These are phyloP conservation scores for Fimicolochytrium jonesii DNA, from an alignment of 192 early-diverging fungal genomes.

Conservation along the genomic window DNA sequence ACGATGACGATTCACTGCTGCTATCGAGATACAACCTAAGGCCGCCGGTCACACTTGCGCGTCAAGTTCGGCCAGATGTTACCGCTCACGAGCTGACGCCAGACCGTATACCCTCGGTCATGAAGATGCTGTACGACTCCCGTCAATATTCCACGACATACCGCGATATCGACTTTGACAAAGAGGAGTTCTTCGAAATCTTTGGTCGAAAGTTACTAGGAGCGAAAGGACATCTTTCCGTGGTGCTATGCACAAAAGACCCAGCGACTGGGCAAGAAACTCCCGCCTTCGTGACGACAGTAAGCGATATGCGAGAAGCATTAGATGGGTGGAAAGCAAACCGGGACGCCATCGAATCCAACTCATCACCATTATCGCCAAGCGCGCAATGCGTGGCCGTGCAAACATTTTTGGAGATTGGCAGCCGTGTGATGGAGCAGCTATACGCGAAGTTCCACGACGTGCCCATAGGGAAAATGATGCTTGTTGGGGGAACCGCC, in stretches of 20 bases:
- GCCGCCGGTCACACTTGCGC: not conserved
- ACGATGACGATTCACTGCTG: too few species aligned
- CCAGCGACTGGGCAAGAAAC: not conserved
- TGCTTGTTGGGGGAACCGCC: constrained; percentile 5
- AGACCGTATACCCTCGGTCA: not conserved
- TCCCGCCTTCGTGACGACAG: constrained; percentile 4
- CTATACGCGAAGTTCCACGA: constrained; percentile 1
- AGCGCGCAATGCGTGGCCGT: not conserved
- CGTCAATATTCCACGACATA: constrained; percentile 7
- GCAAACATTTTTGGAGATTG: constrained; percentile 3
- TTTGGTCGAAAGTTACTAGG: not conserved
- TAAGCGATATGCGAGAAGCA: not conserved
- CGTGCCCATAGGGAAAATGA: not conserved
- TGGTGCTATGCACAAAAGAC: not conserved
- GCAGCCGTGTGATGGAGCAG: not conserved
- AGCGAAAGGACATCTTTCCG: not conserved
- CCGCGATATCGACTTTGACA: not conserved
- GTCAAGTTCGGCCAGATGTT: not conserved
- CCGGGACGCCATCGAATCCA: not conserved
- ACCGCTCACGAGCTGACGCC: not conserved
- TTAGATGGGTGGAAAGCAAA: constrained; percentile 1
- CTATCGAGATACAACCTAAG: too few species aligned
- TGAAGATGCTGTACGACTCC: constrained; percentile 4
- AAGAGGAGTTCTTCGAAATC: not conserved
- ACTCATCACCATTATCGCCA: not conserved